Percentiles rank a stretch among this genome's conserved stretches.
phyloP scores from a whole-genome alignment of 140 eudicot species.

The Stevia rebaudiana region DNA sequence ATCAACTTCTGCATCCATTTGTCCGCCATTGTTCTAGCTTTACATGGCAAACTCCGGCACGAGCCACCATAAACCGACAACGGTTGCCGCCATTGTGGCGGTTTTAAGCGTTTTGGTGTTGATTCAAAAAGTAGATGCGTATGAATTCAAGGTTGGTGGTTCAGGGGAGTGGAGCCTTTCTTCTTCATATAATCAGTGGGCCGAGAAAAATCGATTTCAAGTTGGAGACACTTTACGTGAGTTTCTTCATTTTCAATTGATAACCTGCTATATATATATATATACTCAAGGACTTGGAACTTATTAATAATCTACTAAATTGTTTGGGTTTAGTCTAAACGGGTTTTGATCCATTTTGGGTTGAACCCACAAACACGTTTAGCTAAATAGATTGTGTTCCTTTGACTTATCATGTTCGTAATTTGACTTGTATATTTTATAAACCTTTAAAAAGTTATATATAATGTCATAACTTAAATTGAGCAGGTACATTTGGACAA shows the following conservation, averaged over 20 bases:
- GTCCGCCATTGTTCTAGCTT: constrained; percentile 2
- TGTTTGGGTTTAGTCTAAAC: not conserved
- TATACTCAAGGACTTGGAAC: too few relatives aligned
- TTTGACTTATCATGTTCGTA: not conserved
- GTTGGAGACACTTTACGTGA: constrained; percentile 63
- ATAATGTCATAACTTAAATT: not conserved
- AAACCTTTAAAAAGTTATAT: not conserved
- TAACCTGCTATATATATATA: too few relatives aligned
- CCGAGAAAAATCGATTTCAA: constrained; percentile 56
- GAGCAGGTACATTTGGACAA: too few relatives aligned
- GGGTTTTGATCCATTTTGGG: not conserved
- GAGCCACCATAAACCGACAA: constrained; percentile 21
- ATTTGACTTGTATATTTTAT: not conserved
- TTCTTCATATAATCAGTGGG: constrained; percentile 63
- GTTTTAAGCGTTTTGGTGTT: constrained; percentile 36
- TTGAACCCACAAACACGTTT: not conserved
- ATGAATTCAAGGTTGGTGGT: constrained; percentile 69
- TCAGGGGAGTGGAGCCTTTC: constrained; percentile 50
- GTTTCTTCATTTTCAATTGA: constrained; percentile 27
- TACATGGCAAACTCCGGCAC: constrained; percentile 9
- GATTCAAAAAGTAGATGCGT: constrained; percentile 40
- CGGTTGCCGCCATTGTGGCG: constrained; percentile 23
- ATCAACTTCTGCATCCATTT: constrained; percentile 9
- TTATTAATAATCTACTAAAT: too few relatives aligned
- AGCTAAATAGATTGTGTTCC: not conserved